Base-by-base conservation (phyloP, 345 rosid genomes). In the Hypericum androsaemum region DNA sequence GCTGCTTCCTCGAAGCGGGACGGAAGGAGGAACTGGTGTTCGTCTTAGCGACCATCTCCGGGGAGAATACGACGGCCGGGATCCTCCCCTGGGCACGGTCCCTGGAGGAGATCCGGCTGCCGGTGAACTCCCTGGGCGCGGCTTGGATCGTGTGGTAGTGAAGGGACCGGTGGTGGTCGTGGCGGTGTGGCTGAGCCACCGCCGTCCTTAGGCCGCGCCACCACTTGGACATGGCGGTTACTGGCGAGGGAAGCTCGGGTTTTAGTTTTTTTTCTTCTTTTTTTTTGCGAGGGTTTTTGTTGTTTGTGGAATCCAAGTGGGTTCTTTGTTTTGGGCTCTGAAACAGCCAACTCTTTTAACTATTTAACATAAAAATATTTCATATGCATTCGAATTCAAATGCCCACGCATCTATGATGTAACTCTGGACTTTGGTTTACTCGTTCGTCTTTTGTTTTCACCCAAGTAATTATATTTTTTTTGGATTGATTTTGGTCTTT, bases 41-140 rank as follows among this genome's bases (percentile, higher is more conserved):
- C 5, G 64, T 66, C 1, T 69, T 71, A 0, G 74, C 79, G 14
- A 79, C 78, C 15, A 83, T 64, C 42, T 63, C 43, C 45, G 74
- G 95, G 0, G 75, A 44, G 58, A 87, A 79, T 50, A 87, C 95
- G 22, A 83, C 88, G 36, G 92, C 84, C 10, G 92, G 96, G 43
- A 87, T 79, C 58, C 84, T 77, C 5, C 96, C 96, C 58, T 79
- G 87, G 28, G 61, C 70, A 52, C 96, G 65, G 42, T 83, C 96
- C 7, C 75, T 66, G 28, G 72, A 62, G 5, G 92, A 62, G 47
- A 83, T 71, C 65, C 83, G 57, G 36, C 73, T 77, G 0, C 96
- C 96, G 0, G 81, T 66, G 42, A 48, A 67, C 49, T 87, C 92
- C 0, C 96, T 69, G 4, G 87, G 92, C 3, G 81, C 64, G 39